Evolutionary conservation across 2,329 filamentous ascomycete species (phyloP).

Genomic region (Aspergillus hiratsukae): DNA sequence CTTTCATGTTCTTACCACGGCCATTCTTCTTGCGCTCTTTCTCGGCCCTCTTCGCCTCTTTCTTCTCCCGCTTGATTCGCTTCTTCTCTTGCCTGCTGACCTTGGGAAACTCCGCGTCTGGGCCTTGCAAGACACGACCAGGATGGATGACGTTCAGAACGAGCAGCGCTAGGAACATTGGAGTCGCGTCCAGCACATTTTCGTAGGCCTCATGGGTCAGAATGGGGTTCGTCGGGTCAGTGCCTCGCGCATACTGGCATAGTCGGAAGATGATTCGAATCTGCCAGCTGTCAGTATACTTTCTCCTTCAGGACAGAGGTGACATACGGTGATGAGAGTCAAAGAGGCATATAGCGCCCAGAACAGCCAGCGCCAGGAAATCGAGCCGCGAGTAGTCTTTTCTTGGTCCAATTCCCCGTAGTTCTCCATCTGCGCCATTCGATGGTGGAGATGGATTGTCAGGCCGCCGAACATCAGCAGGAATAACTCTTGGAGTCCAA

Average conservation of each 20-base stretch:
- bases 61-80: constrained; percentile 33
- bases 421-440: constrained; percentile 31
- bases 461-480: constrained; percentile 48
- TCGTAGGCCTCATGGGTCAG: constrained; percentile 35
- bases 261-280: constrained; percentile 54
- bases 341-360: constrained; percentile 50
- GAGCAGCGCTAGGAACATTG: constrained; percentile 36
- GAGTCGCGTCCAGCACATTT: constrained; percentile 37
- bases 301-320: too few relatives aligned
- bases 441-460: constrained; percentile 46
- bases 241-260: constrained; percentile 54
- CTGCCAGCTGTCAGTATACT: background rate
- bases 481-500: constrained; percentile 52
- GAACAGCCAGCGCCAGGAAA: constrained; percentile 31
- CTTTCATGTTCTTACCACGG: background rate
- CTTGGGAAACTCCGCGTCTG: constrained; percentile 44
- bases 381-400: background rate
- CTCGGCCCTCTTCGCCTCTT: constrained; percentile 27
- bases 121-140: constrained; percentile 32
- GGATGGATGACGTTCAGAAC: constrained; percentile 38
- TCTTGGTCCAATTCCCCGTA: background rate
- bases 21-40: constrained; percentile 3
- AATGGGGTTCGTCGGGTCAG: constrained; percentile 30
- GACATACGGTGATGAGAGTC: constrained; percentile 41
- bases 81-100: constrained; percentile 45